These are phyloP conservation scores for Fusarium incarnatum DNA, from an alignment of 2,329 filamentous ascomycete species.

Conservation along the genomic window DNA sequence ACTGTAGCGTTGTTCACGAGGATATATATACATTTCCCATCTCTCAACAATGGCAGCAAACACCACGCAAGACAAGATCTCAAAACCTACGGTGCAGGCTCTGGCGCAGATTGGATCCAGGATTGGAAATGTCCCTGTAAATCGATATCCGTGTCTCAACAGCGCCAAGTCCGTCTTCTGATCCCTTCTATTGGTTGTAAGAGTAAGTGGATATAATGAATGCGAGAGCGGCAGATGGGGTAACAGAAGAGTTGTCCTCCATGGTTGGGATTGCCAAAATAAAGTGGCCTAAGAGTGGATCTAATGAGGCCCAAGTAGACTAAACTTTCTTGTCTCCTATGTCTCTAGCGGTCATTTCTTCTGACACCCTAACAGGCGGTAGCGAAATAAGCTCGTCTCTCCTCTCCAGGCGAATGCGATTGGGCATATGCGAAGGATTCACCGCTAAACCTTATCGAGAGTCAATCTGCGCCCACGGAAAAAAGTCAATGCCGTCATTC, in stretches of 20 bases:
- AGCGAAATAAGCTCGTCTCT: neutral
- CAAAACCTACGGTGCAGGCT: neutral
- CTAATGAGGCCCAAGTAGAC: no score
- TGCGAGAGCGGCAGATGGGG: neutral
- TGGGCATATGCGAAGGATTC: neutral
- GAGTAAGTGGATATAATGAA: fast-evolving
- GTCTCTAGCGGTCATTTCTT: no score
- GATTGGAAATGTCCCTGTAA: neutral
- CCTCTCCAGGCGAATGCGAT: constrained; percentile 27
- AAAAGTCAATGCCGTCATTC: constrained; percentile 34
- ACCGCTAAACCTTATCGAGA: constrained; percentile 23
- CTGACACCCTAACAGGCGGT: no score
- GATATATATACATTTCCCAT: neutral
- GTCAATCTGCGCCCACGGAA: constrained; percentile 22
- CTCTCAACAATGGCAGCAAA: neutral
- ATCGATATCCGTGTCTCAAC: neutral
- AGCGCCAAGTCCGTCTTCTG: neutral
- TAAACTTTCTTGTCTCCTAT: no score
- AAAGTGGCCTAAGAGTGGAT: no score
- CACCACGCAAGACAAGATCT: neutral
- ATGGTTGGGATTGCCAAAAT: no score
- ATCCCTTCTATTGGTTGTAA: neutral
- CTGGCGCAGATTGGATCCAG: neutral
- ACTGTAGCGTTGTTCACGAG: fast-evolving
- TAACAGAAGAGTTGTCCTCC: no score